Conservation (phyloP, 305 asterid species). For the Plantago coronopus region DNA sequence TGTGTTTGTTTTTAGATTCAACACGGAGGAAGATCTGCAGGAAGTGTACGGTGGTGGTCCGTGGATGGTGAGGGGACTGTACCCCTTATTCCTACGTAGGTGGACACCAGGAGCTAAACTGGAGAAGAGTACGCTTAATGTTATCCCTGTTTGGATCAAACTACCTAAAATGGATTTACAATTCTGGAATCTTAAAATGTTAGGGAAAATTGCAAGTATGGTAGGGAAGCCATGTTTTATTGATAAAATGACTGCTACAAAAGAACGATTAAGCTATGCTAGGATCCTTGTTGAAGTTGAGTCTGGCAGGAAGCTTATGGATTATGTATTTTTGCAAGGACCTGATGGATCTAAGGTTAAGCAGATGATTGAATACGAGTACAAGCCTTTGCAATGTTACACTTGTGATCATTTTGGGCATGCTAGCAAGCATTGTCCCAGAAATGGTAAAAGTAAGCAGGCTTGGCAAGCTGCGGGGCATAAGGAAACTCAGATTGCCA, state of each 20-base stretch:
- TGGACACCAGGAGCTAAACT: background rate
- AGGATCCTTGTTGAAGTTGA: background rate
- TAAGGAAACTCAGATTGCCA: too few relatives aligned
- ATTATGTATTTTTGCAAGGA: background rate
- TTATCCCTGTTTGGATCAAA: background rate
- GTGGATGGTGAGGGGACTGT: background rate
- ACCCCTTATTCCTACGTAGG: background rate
- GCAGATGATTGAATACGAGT: background rate
- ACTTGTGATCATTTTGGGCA: background rate
- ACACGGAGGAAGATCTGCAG: background rate
- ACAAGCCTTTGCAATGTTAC: background rate
- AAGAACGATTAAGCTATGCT: background rate
- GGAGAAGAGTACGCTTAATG: background rate
- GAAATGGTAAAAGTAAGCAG: too few relatives aligned
- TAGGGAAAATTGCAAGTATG: background rate
- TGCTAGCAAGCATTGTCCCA: too few relatives aligned
- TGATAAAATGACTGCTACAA: background rate
- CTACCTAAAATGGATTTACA: background rate
- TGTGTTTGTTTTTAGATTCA: background rate
- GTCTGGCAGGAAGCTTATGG: too few relatives aligned
- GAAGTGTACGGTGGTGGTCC: background rate
- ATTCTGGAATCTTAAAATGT: background rate
- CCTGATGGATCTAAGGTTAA: background rate
- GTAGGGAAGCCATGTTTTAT: background rate
- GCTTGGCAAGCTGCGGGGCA: too few relatives aligned